Evolutionary conservation across 352 stramenopile genomes (phyloP), one percentile per base, ranked within the genome.

Genomic region (Globisporangium nunn): DNA sequence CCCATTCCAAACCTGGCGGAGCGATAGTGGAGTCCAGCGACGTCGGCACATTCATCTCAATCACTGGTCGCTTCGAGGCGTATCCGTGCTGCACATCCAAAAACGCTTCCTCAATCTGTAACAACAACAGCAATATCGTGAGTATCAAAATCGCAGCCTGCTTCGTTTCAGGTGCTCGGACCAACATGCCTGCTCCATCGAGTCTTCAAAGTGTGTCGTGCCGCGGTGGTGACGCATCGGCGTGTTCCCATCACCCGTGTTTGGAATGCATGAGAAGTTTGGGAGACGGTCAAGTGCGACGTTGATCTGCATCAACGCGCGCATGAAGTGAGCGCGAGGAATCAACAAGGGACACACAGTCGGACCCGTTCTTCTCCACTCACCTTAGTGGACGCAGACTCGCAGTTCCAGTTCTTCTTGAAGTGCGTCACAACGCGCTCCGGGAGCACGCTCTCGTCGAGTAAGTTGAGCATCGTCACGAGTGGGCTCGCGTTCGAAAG

Each of bases 1-100:
- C 29, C 3, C 17, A 40, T 41, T 10, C 37, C 40, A 2, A 35
- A 88, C 81, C 81, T 71, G 73, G 71, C 7, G 82, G 82, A 12
- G 82, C 78, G 59, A 93, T 88, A 1, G 85, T 85, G 6, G 62
- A 59, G 55, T 97, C 88, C 6, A 97, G 44, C 0, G 83, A 88
- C 3, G 89, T 96, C 3, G 89, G 89, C 12, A 97, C 78, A 40
- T 93, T 96, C 88, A 97, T 95, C 59, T 97, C 88, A 46, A 97
- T 92, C 14, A 97, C 71, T 44, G 89, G 88, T 31, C 85, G 75
- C 45, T 59, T 76, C 12, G 89, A 91, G 12, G 74, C 67, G 39
- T 78, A 72, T 50, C 83, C 83, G 50, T 75, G 66, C 46, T 93
- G 75, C 11, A 81, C 85, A 45, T 96, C 84, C n/a, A 88, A 49